Evolutionary conservation across 257 asterid species (phyloP).

Genomic region (Salvia rosmarinus): DNA sequence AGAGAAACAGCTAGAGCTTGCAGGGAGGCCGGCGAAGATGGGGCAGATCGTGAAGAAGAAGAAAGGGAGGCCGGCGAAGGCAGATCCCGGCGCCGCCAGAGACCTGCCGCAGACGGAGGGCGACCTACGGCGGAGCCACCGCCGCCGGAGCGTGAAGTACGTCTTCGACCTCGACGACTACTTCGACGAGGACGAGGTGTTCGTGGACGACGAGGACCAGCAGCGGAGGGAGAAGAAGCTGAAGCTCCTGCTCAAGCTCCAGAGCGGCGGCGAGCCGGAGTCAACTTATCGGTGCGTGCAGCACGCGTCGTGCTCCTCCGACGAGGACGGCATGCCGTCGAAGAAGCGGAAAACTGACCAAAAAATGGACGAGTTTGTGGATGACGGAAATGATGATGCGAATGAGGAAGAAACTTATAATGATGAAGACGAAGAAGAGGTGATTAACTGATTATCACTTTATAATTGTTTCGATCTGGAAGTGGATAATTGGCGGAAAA

Average conservation of each 20-base stretch:
- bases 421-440: conserved; percentile 52
- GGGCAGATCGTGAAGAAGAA: conserved; percentile 90
- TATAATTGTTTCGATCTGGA: conserved; percentile 33
- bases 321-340: conserved; percentile 50
- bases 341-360: conserved; percentile 72
- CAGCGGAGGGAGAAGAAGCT: conserved; percentile 82
- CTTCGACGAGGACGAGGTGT: conserved; percentile 85
- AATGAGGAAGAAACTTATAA: conserved; percentile 41
- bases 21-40: conserved; percentile 60
- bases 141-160: conserved; percentile 90
- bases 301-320: conserved; percentile 59
- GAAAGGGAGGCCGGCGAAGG: conserved; percentile 87
- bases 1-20: conserved; percentile 40
- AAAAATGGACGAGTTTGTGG: conserved; percentile 46
- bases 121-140: conserved; percentile 81
- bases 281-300: conserved; percentile 50
- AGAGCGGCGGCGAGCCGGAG: conserved; percentile 38
- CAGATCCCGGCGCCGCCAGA: conserved; percentile 53
- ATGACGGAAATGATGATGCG: conserved; percentile 41
- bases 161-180: conserved; percentile 93
- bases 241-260: conserved; percentile 65
- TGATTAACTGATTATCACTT: conserved; percentile 31
- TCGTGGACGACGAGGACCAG: conserved; percentile 71
- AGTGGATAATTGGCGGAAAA: conserved; percentile 37
- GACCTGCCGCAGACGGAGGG: conserved; percentile 44